These are phyloP conservation scores for Mariannaea sp. DNA, from an alignment of 2,329 filamentous ascomycete species.

Conservation along the genomic window DNA sequence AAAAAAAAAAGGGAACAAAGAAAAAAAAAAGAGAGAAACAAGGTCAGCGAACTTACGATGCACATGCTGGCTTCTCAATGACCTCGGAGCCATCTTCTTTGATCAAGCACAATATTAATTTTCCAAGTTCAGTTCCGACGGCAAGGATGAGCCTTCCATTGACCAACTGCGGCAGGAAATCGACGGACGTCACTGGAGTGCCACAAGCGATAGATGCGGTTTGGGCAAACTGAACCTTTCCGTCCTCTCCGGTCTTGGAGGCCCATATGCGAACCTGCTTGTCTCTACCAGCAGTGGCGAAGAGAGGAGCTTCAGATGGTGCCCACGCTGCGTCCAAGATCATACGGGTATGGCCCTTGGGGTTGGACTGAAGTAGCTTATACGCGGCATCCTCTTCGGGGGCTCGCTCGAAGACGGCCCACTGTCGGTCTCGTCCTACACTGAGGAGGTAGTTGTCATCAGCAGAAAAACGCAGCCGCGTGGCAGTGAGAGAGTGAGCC, in stretches of 20 bases:
- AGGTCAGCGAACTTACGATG: slow-evolving; percentile 52
- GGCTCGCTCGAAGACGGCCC: slow-evolving; percentile 75
- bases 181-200: slow-evolving; percentile 71
- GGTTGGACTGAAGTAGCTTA: slow-evolving; percentile 65
- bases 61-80: slow-evolving; percentile 41
- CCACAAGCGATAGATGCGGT: slow-evolving; percentile 58
- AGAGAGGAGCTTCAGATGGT: slow-evolving; percentile 59
- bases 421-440: slow-evolving; percentile 89
- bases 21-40: too few relatives aligned
- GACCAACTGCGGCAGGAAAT: slow-evolving; percentile 57
- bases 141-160: slow-evolving; percentile 51
- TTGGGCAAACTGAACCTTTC: slow-evolving; percentile 53
- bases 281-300: slow-evolving; percentile 89
- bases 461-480: slow-evolving; percentile 76
- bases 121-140: slow-evolving; percentile 62
- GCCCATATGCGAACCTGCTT: slow-evolving; percentile 80
- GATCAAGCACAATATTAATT: slow-evolving; percentile 51
- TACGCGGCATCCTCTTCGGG: slow-evolving; percentile 52
- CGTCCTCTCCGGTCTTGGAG: slow-evolving; percentile 39
- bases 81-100: slow-evolving; percentile 46
- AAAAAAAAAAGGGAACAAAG: not conserved
- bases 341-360: slow-evolving; percentile 90
- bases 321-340: slow-evolving; percentile 89
- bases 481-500: slow-evolving; percentile 87
- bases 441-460: slow-evolving; percentile 80